Base-by-base conservation (phyloP, 2,329 filamentous ascomycete genomes). In the Pyrenochaeta sp. region DNA sequence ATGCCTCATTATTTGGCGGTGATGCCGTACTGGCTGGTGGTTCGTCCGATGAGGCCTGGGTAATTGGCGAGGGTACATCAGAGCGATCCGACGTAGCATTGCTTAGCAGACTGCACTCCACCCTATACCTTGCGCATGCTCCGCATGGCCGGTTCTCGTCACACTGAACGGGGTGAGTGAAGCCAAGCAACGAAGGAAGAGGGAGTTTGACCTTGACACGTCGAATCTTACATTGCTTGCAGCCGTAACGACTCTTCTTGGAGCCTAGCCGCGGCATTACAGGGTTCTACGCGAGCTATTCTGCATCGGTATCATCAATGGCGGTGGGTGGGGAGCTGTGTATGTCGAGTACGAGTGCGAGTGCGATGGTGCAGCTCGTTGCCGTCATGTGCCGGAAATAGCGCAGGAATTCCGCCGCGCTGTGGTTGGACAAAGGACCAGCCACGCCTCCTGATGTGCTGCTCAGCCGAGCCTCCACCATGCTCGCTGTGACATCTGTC, bases 91-190 rank as follows among this genome's bases (percentile, higher is more conserved):
- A n/a, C 20, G 19, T 28, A 14, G 44, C 34, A 24, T 14, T 18
- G 15, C 21, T 38, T 20, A 63, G 34, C 23, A 67, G 57, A 46
- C 64, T 68, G 45, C 64, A 68, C 28, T 60, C 55, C 5, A 60
- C 64, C 23, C 53, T 47, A 44, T 68, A 61, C 42, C 51, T 56
- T 4, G 51, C 46, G 40, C 64, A 68, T 24, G 60, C 58, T 36
- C 52, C 53, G 29, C 63, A 67, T 19, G 63, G 60, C 10, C 53
- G 48, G 27, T 56, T 58, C 45, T 68, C 63, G 21, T 67, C 62
- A 45, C 64, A 68, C 65, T 67, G 14, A 15, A 7, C 19, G 29
- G 14, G n/a, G 41, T 53, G 6, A 49, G 41, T 26, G 32, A 3
- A 14, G 9, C 3, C 21, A 15, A 5, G n/a, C 19, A 8, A 13